These are phyloP conservation scores for Fusarium camptoceras DNA, from an alignment of 2,329 filamentous ascomycete species.

Conservation along the genomic window DNA sequence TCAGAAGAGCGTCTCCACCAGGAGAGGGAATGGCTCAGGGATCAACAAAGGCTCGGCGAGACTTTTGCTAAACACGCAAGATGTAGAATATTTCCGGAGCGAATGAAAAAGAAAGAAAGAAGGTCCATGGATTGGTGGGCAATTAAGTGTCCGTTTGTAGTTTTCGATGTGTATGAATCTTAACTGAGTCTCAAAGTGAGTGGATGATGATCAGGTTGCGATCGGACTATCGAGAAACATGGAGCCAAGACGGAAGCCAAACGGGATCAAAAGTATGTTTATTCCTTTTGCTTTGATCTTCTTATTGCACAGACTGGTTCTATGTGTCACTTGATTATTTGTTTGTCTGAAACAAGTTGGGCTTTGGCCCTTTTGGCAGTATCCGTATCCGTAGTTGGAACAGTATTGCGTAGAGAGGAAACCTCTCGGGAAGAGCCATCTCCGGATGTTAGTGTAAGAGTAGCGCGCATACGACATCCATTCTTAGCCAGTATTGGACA, in stretches of 20 bases:
- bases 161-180: background rate
- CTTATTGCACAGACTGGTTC: background rate
- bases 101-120: slow-evolving; percentile 8
- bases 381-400: too few relatives aligned
- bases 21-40: slow-evolving; percentile 17
- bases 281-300: background rate
- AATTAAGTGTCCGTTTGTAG: background rate
- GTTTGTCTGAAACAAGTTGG: slow-evolving; percentile 47
- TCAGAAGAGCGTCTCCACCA: slow-evolving; percentile 26
- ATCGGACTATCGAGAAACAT: background rate
- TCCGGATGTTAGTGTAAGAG: slow-evolving; percentile 46
- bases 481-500: slow-evolving; percentile 4
- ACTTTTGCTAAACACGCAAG: slow-evolving; percentile 21
- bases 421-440: slow-evolving; percentile 49
- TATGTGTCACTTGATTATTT: slow-evolving; percentile 21
- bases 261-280: background rate
- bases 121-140: background rate
- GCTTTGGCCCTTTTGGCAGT: background rate
- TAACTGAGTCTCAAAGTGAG: background rate
- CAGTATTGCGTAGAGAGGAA: slow-evolving; percentile 13
- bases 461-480: slow-evolving; percentile 24
- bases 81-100: slow-evolving; percentile 12
- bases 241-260: background rate
- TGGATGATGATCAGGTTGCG: background rate
- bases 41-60: slow-evolving; percentile 17